phyloP scores from a whole-genome alignment of 371 early-diverging fungal genomes.

The Choanephora cucurbitarum region DNA sequence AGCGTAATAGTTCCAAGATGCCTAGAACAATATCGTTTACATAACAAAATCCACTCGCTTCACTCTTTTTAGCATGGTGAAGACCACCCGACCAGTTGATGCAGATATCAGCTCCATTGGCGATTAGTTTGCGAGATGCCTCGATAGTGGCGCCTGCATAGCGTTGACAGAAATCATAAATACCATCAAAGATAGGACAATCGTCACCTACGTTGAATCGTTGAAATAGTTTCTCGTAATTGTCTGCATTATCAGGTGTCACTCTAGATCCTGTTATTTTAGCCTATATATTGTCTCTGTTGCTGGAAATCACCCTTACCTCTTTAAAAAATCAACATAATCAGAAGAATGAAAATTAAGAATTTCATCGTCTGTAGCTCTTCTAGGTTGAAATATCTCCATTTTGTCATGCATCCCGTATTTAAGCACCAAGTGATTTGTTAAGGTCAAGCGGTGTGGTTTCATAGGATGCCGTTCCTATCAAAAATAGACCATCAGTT shows the following conservation, averaged over 20 bases:
- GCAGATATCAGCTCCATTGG: slow-evolving; percentile 78
- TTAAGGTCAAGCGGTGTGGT: slow-evolving; percentile 90
- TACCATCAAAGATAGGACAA: slow-evolving; percentile 97
- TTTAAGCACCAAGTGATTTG: slow-evolving; percentile 87
- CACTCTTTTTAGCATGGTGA: slow-evolving; percentile 94
- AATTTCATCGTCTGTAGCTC: slow-evolving; percentile 96
- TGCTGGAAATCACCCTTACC: too few relatives aligned
- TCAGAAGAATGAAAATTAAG: slow-evolving; percentile 95
- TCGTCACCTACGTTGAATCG: slow-evolving; percentile 94
- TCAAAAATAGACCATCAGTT: too few relatives aligned
- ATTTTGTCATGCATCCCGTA: slow-evolving; percentile 87
- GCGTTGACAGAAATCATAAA: slow-evolving; percentile 94
- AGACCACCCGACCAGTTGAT: slow-evolving; percentile 97
- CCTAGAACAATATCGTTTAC: slow-evolving; percentile 95
- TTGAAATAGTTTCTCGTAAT: slow-evolving; percentile 66
- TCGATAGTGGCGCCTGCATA: slow-evolving; percentile 90
- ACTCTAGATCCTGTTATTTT: too few relatives aligned
- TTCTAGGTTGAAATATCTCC: slow-evolving; percentile 87
- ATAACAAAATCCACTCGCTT: slow-evolving; percentile 96
- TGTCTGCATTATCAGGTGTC: slow-evolving; percentile 86
- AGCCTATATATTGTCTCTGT: too few relatives aligned
- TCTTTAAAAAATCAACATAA: slow-evolving; percentile 97
- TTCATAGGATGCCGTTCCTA: slow-evolving; percentile 96
- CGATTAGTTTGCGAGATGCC: slow-evolving; percentile 79
- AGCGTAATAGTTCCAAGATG: slow-evolving; percentile 84